phyloP scores from a whole-genome alignment of 306 rosid genomes.

The Canavalia ensiformis region DNA sequence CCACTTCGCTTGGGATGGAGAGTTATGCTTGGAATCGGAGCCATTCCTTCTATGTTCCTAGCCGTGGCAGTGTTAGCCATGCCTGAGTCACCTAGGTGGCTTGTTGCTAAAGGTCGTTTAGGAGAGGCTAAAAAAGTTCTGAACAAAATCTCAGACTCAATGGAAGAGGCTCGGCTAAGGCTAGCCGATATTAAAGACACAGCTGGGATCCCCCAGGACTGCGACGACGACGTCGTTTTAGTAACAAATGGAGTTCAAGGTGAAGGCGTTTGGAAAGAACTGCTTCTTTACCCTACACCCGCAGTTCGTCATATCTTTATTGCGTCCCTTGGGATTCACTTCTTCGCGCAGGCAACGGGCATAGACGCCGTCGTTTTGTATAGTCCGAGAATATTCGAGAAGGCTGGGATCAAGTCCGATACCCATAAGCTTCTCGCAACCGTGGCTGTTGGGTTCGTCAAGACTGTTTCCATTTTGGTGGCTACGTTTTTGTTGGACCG shows the following conservation, averaged over 20 bases:
- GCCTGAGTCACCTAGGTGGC: conserved; percentile 94
- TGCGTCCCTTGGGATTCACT: conserved; percentile 70
- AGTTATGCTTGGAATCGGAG: conserved; percentile 75
- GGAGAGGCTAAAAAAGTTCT: conserved; percentile 68
- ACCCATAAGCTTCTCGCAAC: conserved; percentile 61
- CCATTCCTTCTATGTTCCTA: conserved; percentile 64
- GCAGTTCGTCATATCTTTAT: conserved; percentile 71
- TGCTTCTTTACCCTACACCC: conserved; percentile 64
- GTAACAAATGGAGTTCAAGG: conserved; percentile 58
- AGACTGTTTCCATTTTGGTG: conserved; percentile 65
- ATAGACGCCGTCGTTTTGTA: conserved; percentile 84
- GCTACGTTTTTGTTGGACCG: conserved; percentile 73
- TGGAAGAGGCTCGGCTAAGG: conserved; percentile 61
- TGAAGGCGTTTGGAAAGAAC: conserved; percentile 69
- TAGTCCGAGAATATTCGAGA: conserved; percentile 71
- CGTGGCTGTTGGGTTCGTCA: conserved; percentile 72
- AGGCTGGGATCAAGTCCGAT: conserved; percentile 65
- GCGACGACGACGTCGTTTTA: conserved; percentile 62
- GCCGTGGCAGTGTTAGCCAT: conserved; percentile 62
- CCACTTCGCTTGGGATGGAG: conserved; percentile 69
- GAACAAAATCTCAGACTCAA: conserved; percentile 66
- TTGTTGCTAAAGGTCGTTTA: conserved; percentile 74
- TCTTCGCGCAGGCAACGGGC: conserved; percentile 79
- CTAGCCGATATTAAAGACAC: conserved; percentile 71
- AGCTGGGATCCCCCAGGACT: conserved; percentile 62